These are phyloP conservation scores for Ceratocystis albifundus DNA, from an alignment of 2,329 filamentous ascomycete genomes.

Conservation along the genomic window DNA sequence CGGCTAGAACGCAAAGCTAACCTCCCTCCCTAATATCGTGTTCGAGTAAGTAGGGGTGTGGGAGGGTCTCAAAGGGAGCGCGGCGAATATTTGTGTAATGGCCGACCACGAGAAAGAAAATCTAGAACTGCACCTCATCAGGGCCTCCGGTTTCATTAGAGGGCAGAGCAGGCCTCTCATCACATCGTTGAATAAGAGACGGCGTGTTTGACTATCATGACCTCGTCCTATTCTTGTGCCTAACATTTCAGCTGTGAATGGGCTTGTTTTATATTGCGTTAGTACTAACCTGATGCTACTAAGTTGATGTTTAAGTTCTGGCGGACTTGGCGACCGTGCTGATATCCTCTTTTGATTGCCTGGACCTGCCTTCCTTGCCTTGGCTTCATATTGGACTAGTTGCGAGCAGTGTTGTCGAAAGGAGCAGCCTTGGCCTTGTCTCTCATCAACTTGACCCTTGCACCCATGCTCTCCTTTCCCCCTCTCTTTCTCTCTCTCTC, in stretches of 20 bases:
- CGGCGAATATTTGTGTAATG: no score
- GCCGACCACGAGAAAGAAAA: not conserved
- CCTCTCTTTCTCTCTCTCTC: no score
- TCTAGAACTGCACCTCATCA: not conserved
- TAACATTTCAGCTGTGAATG: conserved; percentile 1
- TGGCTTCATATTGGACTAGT: not conserved
- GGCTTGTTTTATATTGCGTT: not conserved
- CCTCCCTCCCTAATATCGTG: conserved; percentile 2
- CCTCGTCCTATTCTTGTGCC: not conserved
- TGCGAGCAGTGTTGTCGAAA: not conserved
- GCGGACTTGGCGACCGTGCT: not conserved
- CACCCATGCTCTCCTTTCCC: not conserved
- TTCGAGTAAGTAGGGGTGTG: not conserved
- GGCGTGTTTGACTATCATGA: not conserved
- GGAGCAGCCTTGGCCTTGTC: not conserved
- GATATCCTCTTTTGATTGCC: not conserved
- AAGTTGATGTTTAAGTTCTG: not conserved
- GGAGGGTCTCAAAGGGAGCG: not conserved
- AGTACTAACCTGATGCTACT: not conserved
- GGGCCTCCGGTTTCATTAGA: not conserved
- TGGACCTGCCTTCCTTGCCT: not conserved
- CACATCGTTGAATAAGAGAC: not conserved
- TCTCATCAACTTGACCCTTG: not conserved
- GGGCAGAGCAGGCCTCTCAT: not conserved
- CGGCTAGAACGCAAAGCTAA: not conserved